Percentiles rank a stretch among this genome's conserved stretches.
Conservation (phyloP, 139 green algal genomes). For the Microglena sp. region DNA sequence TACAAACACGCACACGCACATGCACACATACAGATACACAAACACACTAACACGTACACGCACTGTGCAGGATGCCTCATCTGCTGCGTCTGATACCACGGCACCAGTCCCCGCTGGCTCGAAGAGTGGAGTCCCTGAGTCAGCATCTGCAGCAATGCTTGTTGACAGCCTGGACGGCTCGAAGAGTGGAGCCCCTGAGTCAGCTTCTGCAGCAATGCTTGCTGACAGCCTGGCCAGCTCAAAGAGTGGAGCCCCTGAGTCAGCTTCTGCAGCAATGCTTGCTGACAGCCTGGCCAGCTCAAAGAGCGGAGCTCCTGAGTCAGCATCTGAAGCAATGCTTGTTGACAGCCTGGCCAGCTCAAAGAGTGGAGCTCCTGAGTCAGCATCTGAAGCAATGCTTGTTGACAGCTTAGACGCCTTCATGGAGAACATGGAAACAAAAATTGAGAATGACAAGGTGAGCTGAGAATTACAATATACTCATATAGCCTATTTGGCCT, state of each 20-base stretch:
- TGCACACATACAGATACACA: background rate
- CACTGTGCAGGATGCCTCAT: background rate
- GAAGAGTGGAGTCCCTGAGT: conserved; percentile 6
- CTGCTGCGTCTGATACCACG: background rate
- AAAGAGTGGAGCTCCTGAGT: background rate
- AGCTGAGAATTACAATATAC: background rate
- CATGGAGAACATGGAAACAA: conserved; percentile 49
- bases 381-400: conserved; percentile 9
- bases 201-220: too few relatives aligned
- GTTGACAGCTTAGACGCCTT: conserved; percentile 66
- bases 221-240: conserved; percentile 27
- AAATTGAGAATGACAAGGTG: conserved; percentile 60
- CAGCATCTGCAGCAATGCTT: conserved; percentile 1
- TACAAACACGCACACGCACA: background rate
- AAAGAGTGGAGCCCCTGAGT: background rate
- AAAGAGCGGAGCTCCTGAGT: background rate
- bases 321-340: background rate
- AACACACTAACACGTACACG: background rate
- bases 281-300: background rate
- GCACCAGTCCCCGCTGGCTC: background rate
- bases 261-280: background rate
- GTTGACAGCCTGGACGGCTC: background rate
- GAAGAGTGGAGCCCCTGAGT: conserved; percentile 17
- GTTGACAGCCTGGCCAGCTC: background rate
- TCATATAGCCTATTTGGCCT: background rate